Evolutionary conservation across 495 filamentous ascomycete species (phyloP).

Genomic region (Penicillium silybi): DNA sequence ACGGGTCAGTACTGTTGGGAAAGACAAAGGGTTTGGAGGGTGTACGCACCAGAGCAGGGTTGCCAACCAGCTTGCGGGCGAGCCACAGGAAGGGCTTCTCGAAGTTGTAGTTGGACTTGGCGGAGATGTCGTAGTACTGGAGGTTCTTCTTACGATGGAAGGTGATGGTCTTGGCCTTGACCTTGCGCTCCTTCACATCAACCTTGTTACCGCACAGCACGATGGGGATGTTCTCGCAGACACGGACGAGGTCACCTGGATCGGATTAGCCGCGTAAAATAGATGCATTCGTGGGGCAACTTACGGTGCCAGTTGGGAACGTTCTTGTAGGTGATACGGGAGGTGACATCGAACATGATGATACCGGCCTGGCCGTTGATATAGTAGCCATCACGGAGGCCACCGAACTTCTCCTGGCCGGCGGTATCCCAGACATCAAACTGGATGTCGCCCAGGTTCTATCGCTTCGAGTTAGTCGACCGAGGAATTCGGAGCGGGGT

Average conservation of each 20-base stretch:
- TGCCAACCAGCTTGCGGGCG: constrained; percentile 95
- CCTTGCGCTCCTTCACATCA: constrained; percentile 99
- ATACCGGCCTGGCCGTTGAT: constrained; percentile 99
- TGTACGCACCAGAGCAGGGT: constrained; percentile 73
- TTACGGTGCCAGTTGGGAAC: constrained; percentile 99
- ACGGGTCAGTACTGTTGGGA: constrained; percentile 10
- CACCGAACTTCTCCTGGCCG: constrained; percentile 99
- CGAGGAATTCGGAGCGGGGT: constrained; percentile 26
- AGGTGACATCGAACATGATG: constrained; percentile 99
- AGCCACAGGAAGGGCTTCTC: constrained; percentile 99
- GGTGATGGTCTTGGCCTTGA: constrained; percentile 99
- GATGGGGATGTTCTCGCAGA: constrained; percentile 99
- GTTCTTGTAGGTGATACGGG: constrained; percentile 99
- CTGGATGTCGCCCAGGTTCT: constrained; percentile 96
- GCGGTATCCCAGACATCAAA: constrained; percentile 99
- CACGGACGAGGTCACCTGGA: constrained; percentile 96
- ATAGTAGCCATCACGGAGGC: constrained; percentile 99
- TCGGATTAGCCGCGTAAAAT: constrained; percentile 5
- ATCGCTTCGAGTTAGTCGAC: constrained; percentile 37
- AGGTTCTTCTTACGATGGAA: constrained; percentile 99
- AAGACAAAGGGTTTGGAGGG: background rate
- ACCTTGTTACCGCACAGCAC: constrained; percentile 99
- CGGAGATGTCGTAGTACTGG: constrained; percentile 99
- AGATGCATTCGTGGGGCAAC: constrained; percentile 28
- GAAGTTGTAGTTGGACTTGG: constrained; percentile 99